Conservation (phyloP, 805 yeast genomes). For the Candida peoriensis region DNA sequence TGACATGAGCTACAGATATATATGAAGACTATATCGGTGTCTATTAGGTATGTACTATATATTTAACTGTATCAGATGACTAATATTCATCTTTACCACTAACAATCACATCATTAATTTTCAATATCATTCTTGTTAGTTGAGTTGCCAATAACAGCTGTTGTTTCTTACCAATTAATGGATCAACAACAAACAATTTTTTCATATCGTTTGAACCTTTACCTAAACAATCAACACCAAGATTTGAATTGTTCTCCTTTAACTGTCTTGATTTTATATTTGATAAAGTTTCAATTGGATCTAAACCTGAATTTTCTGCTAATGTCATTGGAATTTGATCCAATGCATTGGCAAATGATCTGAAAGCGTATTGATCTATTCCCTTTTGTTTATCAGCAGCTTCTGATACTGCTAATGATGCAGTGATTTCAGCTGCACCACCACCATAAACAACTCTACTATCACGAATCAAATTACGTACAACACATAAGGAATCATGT, state of each 20-base stretch:
- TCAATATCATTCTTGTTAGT: slow-evolving; percentile 93
- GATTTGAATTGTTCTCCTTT: slow-evolving; percentile 57
- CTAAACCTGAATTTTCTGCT: slow-evolving; percentile 95
- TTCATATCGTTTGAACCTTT: slow-evolving; percentile 88
- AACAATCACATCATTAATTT: slow-evolving; percentile 93
- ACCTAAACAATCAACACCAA: slow-evolving; percentile 95
- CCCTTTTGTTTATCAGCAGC: slow-evolving; percentile 93
- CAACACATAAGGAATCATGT: slow-evolving; percentile 96
- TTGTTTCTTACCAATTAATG: slow-evolving; percentile 95
- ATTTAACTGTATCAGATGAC: not conserved
- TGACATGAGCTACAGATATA: not conserved
- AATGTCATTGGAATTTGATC: slow-evolving; percentile 91
- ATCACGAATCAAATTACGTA: slow-evolving; percentile 89
- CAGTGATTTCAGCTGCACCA: slow-evolving; percentile 95
- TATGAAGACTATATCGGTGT: too few relatives aligned
- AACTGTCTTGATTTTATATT: slow-evolving; percentile 80
- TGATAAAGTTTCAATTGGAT: slow-evolving; percentile 88
- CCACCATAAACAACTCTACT: slow-evolving; percentile 98
- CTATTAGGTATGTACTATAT: not conserved
- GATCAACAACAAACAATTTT: slow-evolving; percentile 91
- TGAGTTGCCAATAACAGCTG: slow-evolving; percentile 95
- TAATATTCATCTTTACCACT: slow-evolving; percentile 76
- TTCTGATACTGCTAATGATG: slow-evolving; percentile 85
- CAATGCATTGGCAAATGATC: slow-evolving; percentile 88
- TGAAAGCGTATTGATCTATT: slow-evolving; percentile 95